Base-by-base conservation (phyloP, 2,329 filamentous ascomycete genomes). In the Harringtonia lauricola region DNA sequence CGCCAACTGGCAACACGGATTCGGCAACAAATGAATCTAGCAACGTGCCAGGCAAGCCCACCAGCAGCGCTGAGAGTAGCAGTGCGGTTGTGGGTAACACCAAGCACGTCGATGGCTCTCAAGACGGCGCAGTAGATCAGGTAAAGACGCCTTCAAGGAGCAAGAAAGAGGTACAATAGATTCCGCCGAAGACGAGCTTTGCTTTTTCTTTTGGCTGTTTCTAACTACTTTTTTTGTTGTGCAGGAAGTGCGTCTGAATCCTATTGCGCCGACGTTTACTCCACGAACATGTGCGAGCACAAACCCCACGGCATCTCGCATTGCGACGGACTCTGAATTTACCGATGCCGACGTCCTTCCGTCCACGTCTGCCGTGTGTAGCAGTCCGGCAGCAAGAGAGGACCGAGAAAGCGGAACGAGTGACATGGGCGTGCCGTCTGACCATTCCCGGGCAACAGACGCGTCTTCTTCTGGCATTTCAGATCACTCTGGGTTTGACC, bases 221-320 rank as follows among this genome's bases (percentile, higher is more conserved):
- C 64, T 68, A 59, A 69, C 42, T n/a, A 2, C 44, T 44, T 43
- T 55, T 59, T 52, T 47, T 46, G 46, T 35, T 22, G 54, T 60
- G 52, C 59, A 76, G 71, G 68, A 62, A 58, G 70, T 64, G 48
- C 72, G 63, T 54, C 59, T 77, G 52, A 77, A 78, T 57, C 74
- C 74, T 28, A 62, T 67, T 51, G 74, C 74, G 24, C 66, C 70
- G 36, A 67, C 68, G 42, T 78, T 78, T 48, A 76, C 71, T 2
- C 73, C 74, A 39, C 65, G 65, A 42, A n/a, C n/a, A n/a, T n/a
- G n/a, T n/a, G 58, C 61, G 15, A 36, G 51, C 24, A 41, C 45
- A 22, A n/a, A n/a, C n/a, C 36, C 39, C 31, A 26, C 42, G 42
- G 42, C 42, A 4, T 9, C 21, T 2, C 41, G 44, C 4, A 13